phyloP scores from a whole-genome alignment of 2,329 filamentous ascomycete genomes.

The Ploettnerulaceae sp. region DNA sequence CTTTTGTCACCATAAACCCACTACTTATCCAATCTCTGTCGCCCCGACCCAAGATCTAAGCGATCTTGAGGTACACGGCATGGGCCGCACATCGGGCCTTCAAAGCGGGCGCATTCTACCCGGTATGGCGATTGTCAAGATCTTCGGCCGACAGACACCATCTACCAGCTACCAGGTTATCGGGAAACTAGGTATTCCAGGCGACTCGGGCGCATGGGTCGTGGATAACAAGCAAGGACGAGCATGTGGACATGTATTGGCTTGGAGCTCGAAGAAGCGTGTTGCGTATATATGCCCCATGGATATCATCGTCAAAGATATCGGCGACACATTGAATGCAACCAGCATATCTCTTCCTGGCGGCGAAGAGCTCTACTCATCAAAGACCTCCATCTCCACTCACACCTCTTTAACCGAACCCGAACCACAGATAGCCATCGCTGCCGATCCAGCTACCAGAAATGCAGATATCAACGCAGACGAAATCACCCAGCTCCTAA shows the following conservation, averaged over 20 bases:
- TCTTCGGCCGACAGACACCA: constrained; percentile 77
- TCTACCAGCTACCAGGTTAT: constrained; percentile 64
- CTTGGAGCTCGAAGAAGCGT: constrained; percentile 74
- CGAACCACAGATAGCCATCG: too few species aligned
- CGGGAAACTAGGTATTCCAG: constrained; percentile 62
- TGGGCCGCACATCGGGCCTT: constrained; percentile 80
- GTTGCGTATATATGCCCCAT: constrained; percentile 93
- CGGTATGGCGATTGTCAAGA: constrained; percentile 77
- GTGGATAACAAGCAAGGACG: constrained; percentile 73
- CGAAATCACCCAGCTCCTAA: constrained; percentile 14
- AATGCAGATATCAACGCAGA: constrained; percentile 12
- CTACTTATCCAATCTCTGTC: constrained; percentile 50
- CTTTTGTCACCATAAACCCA: constrained; percentile 39
- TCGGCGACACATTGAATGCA: constrained; percentile 71
- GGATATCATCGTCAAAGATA: constrained; percentile 83
- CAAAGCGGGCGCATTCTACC: constrained; percentile 74
- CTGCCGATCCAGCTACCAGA: not conserved
- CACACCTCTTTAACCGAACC: not conserved
- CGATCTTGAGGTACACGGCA: constrained; percentile 77
- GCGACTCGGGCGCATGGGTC: constrained; percentile 91
- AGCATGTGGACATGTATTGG: constrained; percentile 85
- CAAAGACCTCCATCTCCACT: not conserved
- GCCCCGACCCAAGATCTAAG: constrained; percentile 59
- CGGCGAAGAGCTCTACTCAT: constrained; percentile 36
- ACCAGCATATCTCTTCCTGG: constrained; percentile 66